Conservation (phyloP, 1,139 yeast species). For the Debaryomyces subglobosus region DNA sequence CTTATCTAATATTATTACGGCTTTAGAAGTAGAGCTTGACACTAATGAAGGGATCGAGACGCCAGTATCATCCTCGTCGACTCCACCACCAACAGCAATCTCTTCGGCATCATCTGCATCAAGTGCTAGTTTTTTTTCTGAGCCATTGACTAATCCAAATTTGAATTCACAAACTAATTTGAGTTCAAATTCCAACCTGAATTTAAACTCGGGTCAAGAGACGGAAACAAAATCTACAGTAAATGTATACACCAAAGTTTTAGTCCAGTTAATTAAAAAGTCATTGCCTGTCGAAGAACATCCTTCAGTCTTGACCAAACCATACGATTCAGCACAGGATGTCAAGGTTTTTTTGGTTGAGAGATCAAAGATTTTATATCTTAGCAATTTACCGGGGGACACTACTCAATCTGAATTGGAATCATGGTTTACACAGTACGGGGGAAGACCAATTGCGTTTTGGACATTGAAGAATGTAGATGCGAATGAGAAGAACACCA, state of each 20-base stretch:
- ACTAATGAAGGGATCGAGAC: slow-evolving; percentile 14
- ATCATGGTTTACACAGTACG: slow-evolving; percentile 87
- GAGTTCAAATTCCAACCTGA: slow-evolving; percentile 2
- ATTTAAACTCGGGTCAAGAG: slow-evolving; percentile 7
- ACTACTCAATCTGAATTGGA: slow-evolving; percentile 91
- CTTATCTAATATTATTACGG: slow-evolving; percentile 56
- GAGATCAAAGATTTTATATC: slow-evolving; percentile 74
- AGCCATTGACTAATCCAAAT: slow-evolving; percentile 4
- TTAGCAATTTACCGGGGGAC: slow-evolving; percentile 78
- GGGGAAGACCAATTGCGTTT: slow-evolving; percentile 84
- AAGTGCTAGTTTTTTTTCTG: slow-evolving; percentile 10
- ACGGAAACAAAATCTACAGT: slow-evolving; percentile 21
- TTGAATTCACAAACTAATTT: neutral
- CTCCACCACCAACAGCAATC: slow-evolving; percentile 4
- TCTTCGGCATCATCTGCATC: slow-evolving; percentile 13
- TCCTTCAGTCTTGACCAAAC: slow-evolving; percentile 62
- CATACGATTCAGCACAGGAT: slow-evolving; percentile 77
- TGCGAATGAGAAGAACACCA: slow-evolving; percentile 16
- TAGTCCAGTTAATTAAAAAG: slow-evolving; percentile 55
- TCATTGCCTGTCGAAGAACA: slow-evolving; percentile 58
- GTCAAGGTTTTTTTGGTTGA: slow-evolving; percentile 68
- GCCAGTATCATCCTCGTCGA: slow-evolving; percentile 10
- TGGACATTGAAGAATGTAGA: slow-evolving; percentile 79
- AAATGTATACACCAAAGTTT: slow-evolving; percentile 40
- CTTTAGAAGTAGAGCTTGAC: slow-evolving; percentile 56